These are phyloP conservation scores for Periconia sp. DNA, from an alignment of 2,329 filamentous ascomycete genomes.

Conservation along the genomic window DNA sequence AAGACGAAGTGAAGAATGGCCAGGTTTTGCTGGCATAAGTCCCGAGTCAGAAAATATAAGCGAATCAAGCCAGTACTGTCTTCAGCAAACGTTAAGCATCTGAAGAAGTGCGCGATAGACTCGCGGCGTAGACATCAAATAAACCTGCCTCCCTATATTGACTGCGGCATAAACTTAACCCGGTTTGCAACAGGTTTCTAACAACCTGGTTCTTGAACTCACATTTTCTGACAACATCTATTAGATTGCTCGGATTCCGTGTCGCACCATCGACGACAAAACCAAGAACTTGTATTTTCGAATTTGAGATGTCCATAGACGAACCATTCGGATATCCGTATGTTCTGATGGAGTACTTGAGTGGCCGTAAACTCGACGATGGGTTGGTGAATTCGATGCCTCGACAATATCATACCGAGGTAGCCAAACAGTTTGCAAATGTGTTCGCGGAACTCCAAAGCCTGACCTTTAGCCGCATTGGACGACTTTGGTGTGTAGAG, in stretches of 20 bases:
- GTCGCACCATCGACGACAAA: conserved; percentile 16
- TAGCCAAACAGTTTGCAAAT: conserved; percentile 21
- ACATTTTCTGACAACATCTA: conserved; percentile 18
- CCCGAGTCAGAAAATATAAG: conserved; percentile 19
- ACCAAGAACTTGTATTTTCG: conserved; percentile 19
- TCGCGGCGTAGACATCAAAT: conserved; percentile 12
- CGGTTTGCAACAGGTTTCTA: conserved; percentile 41
- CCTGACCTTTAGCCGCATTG: conserved; percentile 21
- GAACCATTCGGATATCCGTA: conserved; percentile 18
- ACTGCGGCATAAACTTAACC: conserved; percentile 37
- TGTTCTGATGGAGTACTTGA: conserved; percentile 20
- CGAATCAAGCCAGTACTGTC: conserved; percentile 16
- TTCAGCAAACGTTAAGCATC: conserved; percentile 19
- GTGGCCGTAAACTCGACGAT: conserved; percentile 16
- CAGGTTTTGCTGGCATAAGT: conserved; percentile 15
- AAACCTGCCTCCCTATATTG: conserved; percentile 29
- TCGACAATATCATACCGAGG: conserved; percentile 17
- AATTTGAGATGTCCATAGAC: conserved; percentile 17
- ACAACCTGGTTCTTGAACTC: conserved; percentile 28
- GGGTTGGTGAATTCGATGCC: conserved; percentile 17
- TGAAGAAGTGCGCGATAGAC: conserved; percentile 17
- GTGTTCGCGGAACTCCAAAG: conserved; percentile 19
- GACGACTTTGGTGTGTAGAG: conserved; percentile 23
- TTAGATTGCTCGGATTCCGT: conserved; percentile 20
- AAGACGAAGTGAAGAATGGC: conserved; percentile 19